phyloP scores from a whole-genome alignment of 2,329 filamentous ascomycete genomes.

The Sphaerulina vaccinii region DNA sequence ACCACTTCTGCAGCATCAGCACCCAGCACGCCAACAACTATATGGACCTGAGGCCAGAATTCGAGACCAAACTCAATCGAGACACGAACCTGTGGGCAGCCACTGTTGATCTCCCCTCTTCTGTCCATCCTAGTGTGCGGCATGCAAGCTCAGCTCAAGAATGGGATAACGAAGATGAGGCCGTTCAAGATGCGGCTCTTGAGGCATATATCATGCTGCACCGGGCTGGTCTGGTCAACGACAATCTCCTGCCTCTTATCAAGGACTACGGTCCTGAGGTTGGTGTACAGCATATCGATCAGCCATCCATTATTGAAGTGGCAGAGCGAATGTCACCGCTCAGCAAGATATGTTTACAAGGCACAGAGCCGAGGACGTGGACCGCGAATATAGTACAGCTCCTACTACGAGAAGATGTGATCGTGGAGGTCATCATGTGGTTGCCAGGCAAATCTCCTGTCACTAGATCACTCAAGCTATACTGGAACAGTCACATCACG shows the following conservation, averaged over 20 bases:
- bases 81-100: constrained; percentile 46
- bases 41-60: constrained; percentile 66
- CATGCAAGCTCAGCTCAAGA: constrained; percentile 48
- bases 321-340: constrained; percentile 12
- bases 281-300: constrained; percentile 24
- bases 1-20: constrained; percentile 70
- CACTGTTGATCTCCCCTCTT: constrained; percentile 68
- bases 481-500: constrained; percentile 28
- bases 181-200: constrained; percentile 79
- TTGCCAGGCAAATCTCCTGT: constrained; percentile 18
- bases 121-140: constrained; percentile 63
- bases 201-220: constrained; percentile 73
- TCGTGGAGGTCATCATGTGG: constrained; percentile 24
- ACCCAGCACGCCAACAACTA: constrained; percentile 59
- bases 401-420: not conserved
- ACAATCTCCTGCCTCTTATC: constrained; percentile 69
- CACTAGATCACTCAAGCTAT: constrained; percentile 20
- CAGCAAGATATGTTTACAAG: not conserved
- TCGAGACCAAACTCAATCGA: constrained; percentile 49
- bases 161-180: constrained; percentile 73
- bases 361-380: not conserved
- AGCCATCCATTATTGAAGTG: constrained; percentile 30
- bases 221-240: constrained; percentile 68
- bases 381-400: constrained; percentile 2
- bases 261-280: constrained; percentile 28